These are phyloP conservation scores for Phyllosticta citrichinensis DNA, from an alignment of 2,329 filamentous ascomycete genomes.

Conservation along the genomic window DNA sequence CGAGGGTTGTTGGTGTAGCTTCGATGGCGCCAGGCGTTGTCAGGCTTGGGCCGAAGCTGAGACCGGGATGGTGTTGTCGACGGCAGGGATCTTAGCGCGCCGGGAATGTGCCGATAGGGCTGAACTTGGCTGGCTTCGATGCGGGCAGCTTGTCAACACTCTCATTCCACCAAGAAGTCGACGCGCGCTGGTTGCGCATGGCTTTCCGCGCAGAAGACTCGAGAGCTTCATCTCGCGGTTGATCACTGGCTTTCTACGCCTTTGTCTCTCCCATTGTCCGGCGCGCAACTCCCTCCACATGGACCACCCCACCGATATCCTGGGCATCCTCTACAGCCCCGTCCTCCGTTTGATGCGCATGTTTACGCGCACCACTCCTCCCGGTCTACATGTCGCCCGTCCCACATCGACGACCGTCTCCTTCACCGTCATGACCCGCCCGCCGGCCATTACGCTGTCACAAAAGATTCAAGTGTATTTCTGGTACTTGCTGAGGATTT, in stretches of 20 bases:
- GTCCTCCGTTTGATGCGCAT: not conserved
- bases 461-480: constrained; percentile 33
- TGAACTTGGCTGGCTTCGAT: not conserved
- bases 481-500: constrained; percentile 35
- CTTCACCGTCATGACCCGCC: constrained; percentile 80
- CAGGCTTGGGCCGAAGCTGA: not conserved
- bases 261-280: not conserved
- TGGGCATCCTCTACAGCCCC: not conserved
- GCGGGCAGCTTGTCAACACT: not conserved
- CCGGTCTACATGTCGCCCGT: constrained; percentile 3
- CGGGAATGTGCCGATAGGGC: not conserved
- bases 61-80: not conserved
- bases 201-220: not conserved
- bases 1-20: not conserved
- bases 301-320: constrained; percentile 3
- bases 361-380: not conserved
- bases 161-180: not conserved
- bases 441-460: constrained; percentile 38
- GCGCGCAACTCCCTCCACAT: not conserved
- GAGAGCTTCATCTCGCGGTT: not conserved
- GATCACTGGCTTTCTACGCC: not conserved
- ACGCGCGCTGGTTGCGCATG: not conserved
- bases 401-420: constrained; percentile 74
- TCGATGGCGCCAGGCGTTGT: not conserved
- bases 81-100: not conserved